phyloP scores from a whole-genome alignment of 768 basidiomycete genomes.

The Asterophora parasitica region DNA sequence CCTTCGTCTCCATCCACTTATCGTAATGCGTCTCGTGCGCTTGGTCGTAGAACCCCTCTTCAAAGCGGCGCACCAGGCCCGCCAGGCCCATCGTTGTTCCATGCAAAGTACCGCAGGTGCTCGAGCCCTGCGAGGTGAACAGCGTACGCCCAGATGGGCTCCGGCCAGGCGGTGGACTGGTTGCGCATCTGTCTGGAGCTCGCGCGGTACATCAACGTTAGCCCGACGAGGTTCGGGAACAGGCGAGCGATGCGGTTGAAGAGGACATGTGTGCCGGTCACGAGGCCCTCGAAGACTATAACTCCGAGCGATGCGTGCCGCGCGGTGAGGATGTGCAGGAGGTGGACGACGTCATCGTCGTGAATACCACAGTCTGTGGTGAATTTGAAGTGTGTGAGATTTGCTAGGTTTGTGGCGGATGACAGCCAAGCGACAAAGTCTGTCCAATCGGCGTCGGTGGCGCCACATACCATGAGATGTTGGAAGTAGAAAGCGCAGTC shows the following conservation, averaged over 20 bases:
- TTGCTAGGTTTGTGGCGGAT: too few relatives aligned
- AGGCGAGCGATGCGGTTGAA: background rate
- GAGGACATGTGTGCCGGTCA: background rate
- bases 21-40: background rate
- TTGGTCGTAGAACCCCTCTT: background rate
- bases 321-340: background rate
- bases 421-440: too few relatives aligned
- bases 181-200: background rate
- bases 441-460: too few relatives aligned
- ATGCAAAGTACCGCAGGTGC: constrained; percentile 3
- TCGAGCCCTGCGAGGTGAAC: background rate
- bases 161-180: background rate
- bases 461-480: too few relatives aligned
- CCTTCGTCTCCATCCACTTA: background rate
- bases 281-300: background rate
- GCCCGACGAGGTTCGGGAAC: background rate
- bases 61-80: background rate
- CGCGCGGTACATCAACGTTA: constrained; percentile 1
- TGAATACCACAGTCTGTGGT: too few relatives aligned
- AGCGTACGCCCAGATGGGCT: constrained; percentile 7
- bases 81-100: constrained; percentile 7
- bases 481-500: too few relatives aligned
- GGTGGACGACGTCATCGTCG: background rate
- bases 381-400: too few relatives aligned
- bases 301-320: background rate